phyloP scores from a whole-genome alignment of 2,329 filamentous ascomycete genomes.

The Periconia digitata region DNA sequence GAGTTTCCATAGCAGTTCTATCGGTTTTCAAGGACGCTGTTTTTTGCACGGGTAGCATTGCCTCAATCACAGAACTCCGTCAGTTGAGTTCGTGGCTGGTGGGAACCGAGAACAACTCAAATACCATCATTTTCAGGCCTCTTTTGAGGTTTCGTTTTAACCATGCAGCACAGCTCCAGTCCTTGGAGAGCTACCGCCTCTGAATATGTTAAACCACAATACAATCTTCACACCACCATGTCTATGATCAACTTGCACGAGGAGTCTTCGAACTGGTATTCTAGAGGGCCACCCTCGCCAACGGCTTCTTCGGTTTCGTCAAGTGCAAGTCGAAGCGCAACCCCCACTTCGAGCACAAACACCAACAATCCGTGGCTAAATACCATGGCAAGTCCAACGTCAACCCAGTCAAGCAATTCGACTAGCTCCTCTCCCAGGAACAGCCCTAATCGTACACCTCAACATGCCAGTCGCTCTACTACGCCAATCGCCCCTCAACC shows the following conservation, averaged over 20 bases:
- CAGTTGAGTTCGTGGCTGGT: too few species aligned
- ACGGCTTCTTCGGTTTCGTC: slow-evolving; percentile 45
- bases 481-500: slow-evolving; percentile 43
- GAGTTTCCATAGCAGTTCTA: neutral
- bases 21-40: neutral
- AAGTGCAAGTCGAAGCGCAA: slow-evolving; percentile 35
- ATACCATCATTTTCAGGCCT: neutral
- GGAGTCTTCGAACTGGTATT: slow-evolving; percentile 36
- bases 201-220: slow-evolving; percentile 38
- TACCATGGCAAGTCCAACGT: slow-evolving; percentile 35
- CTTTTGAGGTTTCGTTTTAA: slow-evolving; percentile 12
- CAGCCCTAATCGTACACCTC: slow-evolving; percentile 40
- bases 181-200: slow-evolving; percentile 37
- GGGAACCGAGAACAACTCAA: too few species aligned
- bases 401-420: slow-evolving; percentile 32
- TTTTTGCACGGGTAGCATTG: slow-evolving; percentile 11
- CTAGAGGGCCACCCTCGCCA: slow-evolving; percentile 37
- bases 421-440: slow-evolving; percentile 35
- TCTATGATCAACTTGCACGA: slow-evolving; percentile 46
- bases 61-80: too few species aligned
- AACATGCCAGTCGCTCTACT: slow-evolving; percentile 42
- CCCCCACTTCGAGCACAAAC: slow-evolving; percentile 34
- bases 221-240: slow-evolving; percentile 40
- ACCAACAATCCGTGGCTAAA: slow-evolving; percentile 44
- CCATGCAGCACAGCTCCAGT: slow-evolving; percentile 40